Base-by-base conservation (phyloP, 208 protist species). In the Leishmania braziliensis region DNA sequence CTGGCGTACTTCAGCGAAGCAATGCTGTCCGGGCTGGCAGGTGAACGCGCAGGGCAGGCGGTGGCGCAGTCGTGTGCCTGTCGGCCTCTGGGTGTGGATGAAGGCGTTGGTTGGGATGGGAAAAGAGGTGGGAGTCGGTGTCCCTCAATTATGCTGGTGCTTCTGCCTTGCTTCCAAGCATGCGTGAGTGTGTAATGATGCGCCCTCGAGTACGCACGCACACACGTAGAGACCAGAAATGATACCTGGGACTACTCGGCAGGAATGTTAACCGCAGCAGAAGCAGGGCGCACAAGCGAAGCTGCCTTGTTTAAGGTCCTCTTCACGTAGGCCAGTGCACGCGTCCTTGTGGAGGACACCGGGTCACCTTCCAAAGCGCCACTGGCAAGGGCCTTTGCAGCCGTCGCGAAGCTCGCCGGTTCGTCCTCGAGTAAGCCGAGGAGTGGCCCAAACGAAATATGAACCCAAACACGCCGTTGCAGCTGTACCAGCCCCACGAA, bases 381-480 rank as follows among this genome's bases (percentile, higher is more conserved):
- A 48, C 9, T 18, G n/a, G 50, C 14, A 53, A 20, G 10, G 4
- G 5, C 23, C 56, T 33, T 14, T 36, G 16, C 33, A 3, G 10
- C 62, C 29, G 18, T 43, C 51, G 23, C 36, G 20, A 33, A 29
- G 68, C 43, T 66, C 36, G 73, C 63, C 6, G 62, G 68, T 14
- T 1, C 76, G n/a, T 16, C 58, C 43, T 33, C 58, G 14, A 12
- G 3, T 3, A 14, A 20, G 60, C 33, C 62, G 23, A 66, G 72
- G 26, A 85, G 65, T 6, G 58, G 50, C 12, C 78, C 79, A 18
- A 86, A 80, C 33, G 79, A 83, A 33, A 83, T 36, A 23, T 65
- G 80, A 39, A 92, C 75, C 75, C 83, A 86, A n/a, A 88, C 29
- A 12, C 89, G 89, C 33, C 86, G 75, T 46, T 92, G 89, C 50